These are phyloP conservation scores for Alternaria conjuncta DNA, from an alignment of 2,329 filamentous ascomycete species.

Conservation along the genomic window DNA sequence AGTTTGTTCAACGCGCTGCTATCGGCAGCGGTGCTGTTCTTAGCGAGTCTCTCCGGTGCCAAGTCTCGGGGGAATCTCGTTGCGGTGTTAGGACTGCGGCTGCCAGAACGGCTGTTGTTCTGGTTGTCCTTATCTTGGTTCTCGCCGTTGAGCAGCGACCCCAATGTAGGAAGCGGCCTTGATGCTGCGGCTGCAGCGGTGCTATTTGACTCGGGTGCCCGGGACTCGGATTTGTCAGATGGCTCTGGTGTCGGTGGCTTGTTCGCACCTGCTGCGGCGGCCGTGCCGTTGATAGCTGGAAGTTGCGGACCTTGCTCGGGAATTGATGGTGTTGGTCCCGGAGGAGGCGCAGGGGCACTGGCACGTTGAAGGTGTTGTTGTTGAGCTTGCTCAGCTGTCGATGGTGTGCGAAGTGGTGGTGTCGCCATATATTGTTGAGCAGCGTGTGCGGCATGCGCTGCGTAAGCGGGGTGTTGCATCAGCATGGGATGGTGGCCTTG, in stretches of 20 bases:
- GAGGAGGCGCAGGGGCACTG: slow-evolving; percentile 23
- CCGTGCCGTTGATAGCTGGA: slow-evolving; percentile 42
- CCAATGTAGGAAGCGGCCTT: slow-evolving; percentile 56
- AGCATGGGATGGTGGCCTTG: slow-evolving; percentile 38
- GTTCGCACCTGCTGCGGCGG: slow-evolving; percentile 27
- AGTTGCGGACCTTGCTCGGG: slow-evolving; percentile 46
- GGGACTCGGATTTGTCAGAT: slow-evolving; percentile 50
- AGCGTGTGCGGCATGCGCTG: slow-evolving; percentile 35
- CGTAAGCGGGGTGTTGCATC: slow-evolving; percentile 36
- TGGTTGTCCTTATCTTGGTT: slow-evolving; percentile 38
- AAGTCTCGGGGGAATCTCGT: slow-evolving; percentile 40
- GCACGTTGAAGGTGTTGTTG: slow-evolving; percentile 48
- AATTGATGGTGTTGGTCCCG: slow-evolving; percentile 23
- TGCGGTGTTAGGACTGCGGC: slow-evolving; percentile 49
- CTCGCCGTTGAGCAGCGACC: slow-evolving; percentile 43
- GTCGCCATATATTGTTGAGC: slow-evolving; percentile 46
- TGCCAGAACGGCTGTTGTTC: slow-evolving; percentile 49
- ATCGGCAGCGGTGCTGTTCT: slow-evolving; percentile 41
- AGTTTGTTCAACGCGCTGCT: slow-evolving; percentile 43
- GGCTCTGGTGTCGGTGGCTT: slow-evolving; percentile 41
- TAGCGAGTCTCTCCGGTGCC: slow-evolving; percentile 39
- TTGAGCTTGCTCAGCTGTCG: slow-evolving; percentile 48
- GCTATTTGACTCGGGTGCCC: slow-evolving; percentile 48
- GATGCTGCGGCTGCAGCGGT: slow-evolving; percentile 30
- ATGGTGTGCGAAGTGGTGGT: slow-evolving; percentile 49